Base-by-base conservation (phyloP, 768 basidiomycete species). In the Phlebiopsis flavidoalba region DNA sequence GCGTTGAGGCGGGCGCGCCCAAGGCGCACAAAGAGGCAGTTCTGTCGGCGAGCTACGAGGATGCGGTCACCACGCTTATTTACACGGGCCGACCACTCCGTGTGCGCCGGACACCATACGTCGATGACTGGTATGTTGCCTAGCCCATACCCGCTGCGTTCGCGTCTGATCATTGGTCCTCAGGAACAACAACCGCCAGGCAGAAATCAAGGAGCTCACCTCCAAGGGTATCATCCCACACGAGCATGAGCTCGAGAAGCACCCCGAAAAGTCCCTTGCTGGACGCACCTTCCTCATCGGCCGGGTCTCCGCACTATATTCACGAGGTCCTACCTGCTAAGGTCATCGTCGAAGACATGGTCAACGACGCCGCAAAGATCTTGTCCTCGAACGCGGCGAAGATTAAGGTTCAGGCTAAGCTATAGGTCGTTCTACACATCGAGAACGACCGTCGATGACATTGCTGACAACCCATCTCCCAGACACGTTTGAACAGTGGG, bases 61-160 rank as follows among this genome's bases (percentile, higher is more conserved):
- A 95, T 71, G 85, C 86, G 19, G 78, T 87, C 46, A 88, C 86
- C 17, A 95, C 94, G n/a, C 69, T 93, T 50, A 95, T 96, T 68
- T 94, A 84, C 76, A 91, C 92, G 48, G 94, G 94, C 11, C 86
- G 95, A 35, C 95, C 95, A 19, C 76, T 97, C 65, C 85, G 95
- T 43, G 93, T 96, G 40, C 76, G 87, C 64, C 85, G 86, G 71
- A 94, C 92, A 1, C 84, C 89, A 17, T 97, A 93, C 71, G 83
- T 96, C 61, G 85, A 86, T 15, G 85, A 93, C 64, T 94, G 93
- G 91, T 89, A 66, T 47, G 79, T 75, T 19, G 19, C 19, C 48
- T 49, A 21, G 26, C 19, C 21, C 8, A 19, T 15, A 1, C 15
- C 43, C 12, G 1, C 6, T 43, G 37, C 55, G 12, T 14, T 45